A percentile compares a stretch with the other conserved stretches of the same genome.
Evolutionary conservation across 164 flowering plant genomes (phyloP).

Genomic region (Liriodendron chinense): DNA sequence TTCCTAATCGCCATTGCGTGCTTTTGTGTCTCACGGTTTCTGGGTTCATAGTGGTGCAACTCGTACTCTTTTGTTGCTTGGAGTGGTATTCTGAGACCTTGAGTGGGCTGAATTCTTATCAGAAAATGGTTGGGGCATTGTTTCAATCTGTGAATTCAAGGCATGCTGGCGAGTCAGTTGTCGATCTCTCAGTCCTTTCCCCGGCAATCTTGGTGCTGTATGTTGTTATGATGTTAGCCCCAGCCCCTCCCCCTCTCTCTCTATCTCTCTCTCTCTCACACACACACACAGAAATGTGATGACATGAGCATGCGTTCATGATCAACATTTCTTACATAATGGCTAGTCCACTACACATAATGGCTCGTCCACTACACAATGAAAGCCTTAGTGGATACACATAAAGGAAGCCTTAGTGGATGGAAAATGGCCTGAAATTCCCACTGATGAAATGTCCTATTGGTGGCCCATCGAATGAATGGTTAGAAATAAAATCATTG

Average conservation of each 20-base stretch:
- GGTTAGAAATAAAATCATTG: too few relatives aligned
- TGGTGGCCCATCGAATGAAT: too few relatives aligned
- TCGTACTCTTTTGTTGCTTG: slow-evolving; percentile 46
- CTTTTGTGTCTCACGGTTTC: slow-evolving; percentile 37
- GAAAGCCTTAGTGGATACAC: too few relatives aligned
- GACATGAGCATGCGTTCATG: background rate
- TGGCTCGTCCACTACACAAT: too few relatives aligned
- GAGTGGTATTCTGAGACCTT: slow-evolving; percentile 60
- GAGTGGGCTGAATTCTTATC: slow-evolving; percentile 41
- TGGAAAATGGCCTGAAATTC: too few relatives aligned
- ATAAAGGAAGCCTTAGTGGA: too few relatives aligned
- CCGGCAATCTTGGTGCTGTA: slow-evolving; percentile 59
- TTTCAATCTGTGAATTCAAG: slow-evolving; percentile 56
- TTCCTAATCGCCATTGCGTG: slow-evolving; percentile 27
- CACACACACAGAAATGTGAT: too few relatives aligned
- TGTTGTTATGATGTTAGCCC: slow-evolving; percentile 73
- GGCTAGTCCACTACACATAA: too few relatives aligned
- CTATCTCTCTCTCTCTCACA: background rate
- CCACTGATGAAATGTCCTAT: too few relatives aligned
- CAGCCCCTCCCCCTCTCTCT: slow-evolving; percentile 6
- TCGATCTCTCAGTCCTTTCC: slow-evolving; percentile 58
- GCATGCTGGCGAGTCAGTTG: slow-evolving; percentile 58
- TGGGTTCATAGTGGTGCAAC: slow-evolving; percentile 45
- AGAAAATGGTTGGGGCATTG: slow-evolving; percentile 49
- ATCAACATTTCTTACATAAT: too few relatives aligned